Evolutionary conservation across 371 early-diverging fungal species (phyloP), one percentile per base, ranked within the genome.

Genomic region (Globomyces sp.): DNA sequence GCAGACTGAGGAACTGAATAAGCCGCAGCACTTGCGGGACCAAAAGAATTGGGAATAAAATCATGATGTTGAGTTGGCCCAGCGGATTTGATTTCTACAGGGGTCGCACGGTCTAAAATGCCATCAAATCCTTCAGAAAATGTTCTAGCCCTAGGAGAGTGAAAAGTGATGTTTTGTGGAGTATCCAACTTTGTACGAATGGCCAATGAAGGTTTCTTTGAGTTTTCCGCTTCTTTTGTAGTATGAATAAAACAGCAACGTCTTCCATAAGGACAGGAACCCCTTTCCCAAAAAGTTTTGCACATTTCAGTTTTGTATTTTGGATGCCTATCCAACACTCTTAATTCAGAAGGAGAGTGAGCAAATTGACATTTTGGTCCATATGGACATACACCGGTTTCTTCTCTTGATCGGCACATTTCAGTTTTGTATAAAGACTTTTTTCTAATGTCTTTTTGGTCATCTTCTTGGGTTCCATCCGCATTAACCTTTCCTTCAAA

Each of bases 331-430:
- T 84, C 80, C 1, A 96, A 86, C 40, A 77, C 73, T 40, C 96
- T 83, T 50, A 96, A 83, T 77, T 99, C 98, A 40, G 75, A 65
- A 24, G 69, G 58, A 9, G 87, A 87, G 74, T 99, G 98, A 5
- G 97, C 98, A 87, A 96, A 99, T 70, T 96, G 94, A 78, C 99
- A 99, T 78, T 92, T 92, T 39, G 81, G 84, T 2, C 91, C 93
- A 77, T 96, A 99, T 67, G 88, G 86, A 84, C 99, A 99, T n/a
- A 82, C 75, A 3, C 92, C 91, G 5, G 87, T 90, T 63, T 92
- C 93, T 76, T 87, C 88, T 81, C 88, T 92, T 45, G 91, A 90
- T 44, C 93, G 86, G 74, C 99, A 99, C 61, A 96, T 83, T 78
- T 99, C 99, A 2, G 99, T 99, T 81, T 97, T 97, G 86, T 95